These are phyloP conservation scores for Aspergillus heteromorphus DNA, from an alignment of 495 filamentous ascomycete species.

Conservation along the genomic window DNA sequence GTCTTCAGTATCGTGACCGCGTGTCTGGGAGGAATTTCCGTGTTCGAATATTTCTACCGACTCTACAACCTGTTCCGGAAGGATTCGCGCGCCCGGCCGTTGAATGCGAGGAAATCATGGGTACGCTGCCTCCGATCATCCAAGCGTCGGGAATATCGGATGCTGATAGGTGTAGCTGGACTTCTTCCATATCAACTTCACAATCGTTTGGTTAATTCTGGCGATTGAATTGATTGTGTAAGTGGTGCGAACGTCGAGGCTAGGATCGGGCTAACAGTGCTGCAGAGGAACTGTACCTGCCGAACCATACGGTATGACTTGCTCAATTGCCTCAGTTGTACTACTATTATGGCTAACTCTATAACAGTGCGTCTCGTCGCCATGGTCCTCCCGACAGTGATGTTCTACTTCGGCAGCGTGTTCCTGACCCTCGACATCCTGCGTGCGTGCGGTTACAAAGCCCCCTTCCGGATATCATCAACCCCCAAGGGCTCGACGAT, in stretches of 20 bases:
- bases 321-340: not conserved
- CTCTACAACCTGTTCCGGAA: slow-evolving; percentile 42
- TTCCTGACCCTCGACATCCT: slow-evolving; percentile 48
- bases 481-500: slow-evolving; percentile 61
- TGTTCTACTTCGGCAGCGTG: slow-evolving; percentile 54
- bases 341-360: slow-evolving; percentile 18
- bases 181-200: slow-evolving; percentile 60
- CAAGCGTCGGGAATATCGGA: slow-evolving; percentile 2
- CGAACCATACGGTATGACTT: slow-evolving; percentile 32
- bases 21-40: slow-evolving; percentile 51
- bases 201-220: slow-evolving; percentile 45
- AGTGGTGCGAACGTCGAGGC: slow-evolving; percentile 11
- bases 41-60: slow-evolving; percentile 53
- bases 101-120: slow-evolving; percentile 49
- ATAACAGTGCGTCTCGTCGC: slow-evolving; percentile 52
- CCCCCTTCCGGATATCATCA: slow-evolving; percentile 69
- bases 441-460: slow-evolving; percentile 36
- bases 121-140: slow-evolving; percentile 18
- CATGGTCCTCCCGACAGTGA: slow-evolving; percentile 54
- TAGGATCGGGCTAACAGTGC: slow-evolving; percentile 19
- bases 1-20: slow-evolving; percentile 57
- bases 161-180: slow-evolving; percentile 40
- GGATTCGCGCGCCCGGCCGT: slow-evolving; percentile 45
- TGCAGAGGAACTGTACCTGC: slow-evolving; percentile 36
- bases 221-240: slow-evolving; percentile 52